Evolutionary conservation across 352 stramenopile species (phyloP).

Genomic region (Elongisporangium undulatum): DNA sequence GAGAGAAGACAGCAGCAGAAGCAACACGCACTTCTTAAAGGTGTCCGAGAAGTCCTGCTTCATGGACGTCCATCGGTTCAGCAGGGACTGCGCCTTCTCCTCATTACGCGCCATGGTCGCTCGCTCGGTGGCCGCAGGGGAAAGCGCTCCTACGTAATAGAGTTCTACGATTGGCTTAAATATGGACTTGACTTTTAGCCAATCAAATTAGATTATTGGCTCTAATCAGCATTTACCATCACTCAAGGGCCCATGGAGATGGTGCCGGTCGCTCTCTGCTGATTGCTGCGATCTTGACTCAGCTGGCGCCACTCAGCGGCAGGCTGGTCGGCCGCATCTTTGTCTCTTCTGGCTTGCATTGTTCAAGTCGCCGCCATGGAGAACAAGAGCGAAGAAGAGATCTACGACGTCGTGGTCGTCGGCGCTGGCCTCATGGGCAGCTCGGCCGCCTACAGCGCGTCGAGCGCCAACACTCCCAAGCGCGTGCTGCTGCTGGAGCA

Average conservation of each 20-base stretch:
- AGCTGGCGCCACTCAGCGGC: too few species aligned
- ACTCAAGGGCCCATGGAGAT: background rate
- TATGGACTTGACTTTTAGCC: background rate
- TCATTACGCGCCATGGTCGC: slow-evolving; percentile 95
- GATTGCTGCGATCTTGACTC: too few species aligned
- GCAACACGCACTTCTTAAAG: slow-evolving; percentile 63
- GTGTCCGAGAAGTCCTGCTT: slow-evolving; percentile 90
- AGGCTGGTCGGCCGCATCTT: background rate
- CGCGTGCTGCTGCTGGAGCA: slow-evolving; percentile 73
- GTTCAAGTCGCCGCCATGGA: background rate
- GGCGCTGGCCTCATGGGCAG: slow-evolving; percentile 67
- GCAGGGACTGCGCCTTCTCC: slow-evolving; percentile 96
- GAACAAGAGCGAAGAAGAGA: background rate
- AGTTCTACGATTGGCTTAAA: background rate
- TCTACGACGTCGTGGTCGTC: slow-evolving; percentile 50
- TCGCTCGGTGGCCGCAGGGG: background rate
- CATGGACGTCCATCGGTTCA: slow-evolving; percentile 99
- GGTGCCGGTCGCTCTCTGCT: too few species aligned
- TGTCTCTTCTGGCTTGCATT: background rate
- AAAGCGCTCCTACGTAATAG: background rate
- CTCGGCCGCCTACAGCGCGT: slow-evolving; percentile 48
- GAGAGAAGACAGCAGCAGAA: background rate
- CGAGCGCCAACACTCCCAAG: slow-evolving; percentile 19
- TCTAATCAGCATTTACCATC: background rate
- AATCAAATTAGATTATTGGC: background rate